Base-by-base conservation (phyloP, 179 eudicot species). In the Nepenthes alata region DNA sequence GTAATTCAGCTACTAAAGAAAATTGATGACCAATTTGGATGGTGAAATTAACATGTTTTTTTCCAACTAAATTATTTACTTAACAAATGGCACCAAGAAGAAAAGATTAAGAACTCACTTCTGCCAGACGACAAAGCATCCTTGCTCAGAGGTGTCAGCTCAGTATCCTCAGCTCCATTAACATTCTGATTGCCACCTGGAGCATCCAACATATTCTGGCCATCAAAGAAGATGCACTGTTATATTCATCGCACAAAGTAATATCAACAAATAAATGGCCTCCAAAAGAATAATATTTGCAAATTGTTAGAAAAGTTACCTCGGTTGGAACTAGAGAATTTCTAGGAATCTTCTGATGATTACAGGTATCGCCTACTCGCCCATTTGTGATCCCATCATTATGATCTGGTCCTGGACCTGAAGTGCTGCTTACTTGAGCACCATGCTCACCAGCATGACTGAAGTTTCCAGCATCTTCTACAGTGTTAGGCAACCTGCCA, bases 71-170 rank as follows among this genome's bases (percentile, higher is more conserved):
- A 61, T 48, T 49, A 25, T 25, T 52, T 52, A 15, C 55, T n/a
- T 52, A 13, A 52, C 55, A n/a, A 11, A 52, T 14, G 55, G 55
- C 16, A 52, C 15, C 55, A 52, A 11, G 55, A 52, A 4, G 59
- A 35, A 11, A 35, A 54, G 11, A 14, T 15, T 54, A 13, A 34
- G 14, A 50, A 55, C 77, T 78, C 59, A 81, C 86, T 80, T 60
- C 34, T 64, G 59, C 66, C 34, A 12, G 58, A 35, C 15, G 63
- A 47, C 44, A 67, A 55, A 52, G 62, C 73, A 58, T 63, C 57
- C 55, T 58, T 64, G 47, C 63, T 61, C 11, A 62, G 38, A 54
- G 59, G 53, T 51, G 68, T 56, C 56, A 66, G 75, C 63, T 58
- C 56, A 35, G 11, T 55, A 49, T 60, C 59, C 62, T 49, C 60